Evolutionary conservation across 805 yeast species (phyloP), one percentile per base, ranked within the genome.

Genomic region (Pichia phayaonensis): DNA sequence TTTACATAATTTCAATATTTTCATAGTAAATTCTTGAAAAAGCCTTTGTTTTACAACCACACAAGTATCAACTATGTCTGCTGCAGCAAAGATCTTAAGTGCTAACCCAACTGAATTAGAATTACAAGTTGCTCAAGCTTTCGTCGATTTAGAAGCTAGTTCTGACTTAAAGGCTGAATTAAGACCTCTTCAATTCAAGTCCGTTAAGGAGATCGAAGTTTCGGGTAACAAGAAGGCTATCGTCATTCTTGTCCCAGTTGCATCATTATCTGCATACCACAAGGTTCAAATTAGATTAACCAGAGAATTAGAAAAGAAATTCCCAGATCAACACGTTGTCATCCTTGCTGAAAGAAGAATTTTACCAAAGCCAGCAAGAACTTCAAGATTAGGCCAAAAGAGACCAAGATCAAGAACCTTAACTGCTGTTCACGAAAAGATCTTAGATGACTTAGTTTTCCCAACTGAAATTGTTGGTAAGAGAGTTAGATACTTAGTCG

Each of bases 381-480:
- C 84, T 71, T 81, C 96, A 58, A 88, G 90, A 83, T 87, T 84
- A 76, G 77, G 74, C 69, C 99, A 94, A 81, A 90, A 94, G 90
- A 90, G 99, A 84, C 99, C 99, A 76, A 89, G 96, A 82, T 90
- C 98, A 69, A 90, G 99, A 86, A 92, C 99, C 71, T 83, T 94
- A 76, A 84, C 97, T 66, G 90, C 97, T 72, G 99, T 92, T 65
- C 99, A 92, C 78, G 98, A 94, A 80, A 88, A 89, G 76, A 80
- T 92, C 79, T 88, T 92, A 75, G 99, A 94, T 80, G 99, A 92
- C 79, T 83, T 92, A 72, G 99, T 94, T 64, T 92, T 86, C 97
- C 99, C 99, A 77, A 90, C 98, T 66, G 97, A 92, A 83, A 92
- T 92, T 70, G 83, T 86, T 65, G 99, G 99, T 77, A 94, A 94